Conservation (phyloP, 495 filamentous ascomycete genomes). For the Talaromyces adpressus region DNA sequence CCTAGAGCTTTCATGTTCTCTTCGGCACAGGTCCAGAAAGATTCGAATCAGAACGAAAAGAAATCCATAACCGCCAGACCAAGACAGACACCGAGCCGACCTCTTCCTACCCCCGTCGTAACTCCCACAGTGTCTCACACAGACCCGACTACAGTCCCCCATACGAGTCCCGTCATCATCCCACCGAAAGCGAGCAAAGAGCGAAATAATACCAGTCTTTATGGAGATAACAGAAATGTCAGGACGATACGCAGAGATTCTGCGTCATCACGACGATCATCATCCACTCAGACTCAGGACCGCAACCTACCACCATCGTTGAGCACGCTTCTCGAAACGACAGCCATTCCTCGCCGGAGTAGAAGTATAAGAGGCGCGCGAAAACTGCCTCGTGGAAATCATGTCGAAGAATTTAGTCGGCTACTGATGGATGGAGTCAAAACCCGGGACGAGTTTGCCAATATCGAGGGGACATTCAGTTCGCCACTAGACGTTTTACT, state of each 20-base stretch:
- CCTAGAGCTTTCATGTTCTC: conserved; percentile 37
- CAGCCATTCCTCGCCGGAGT: conserved; percentile 33
- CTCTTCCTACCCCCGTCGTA: conserved; percentile 11
- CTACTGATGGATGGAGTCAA: conserved; percentile 35
- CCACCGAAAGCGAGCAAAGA: conserved; percentile 31
- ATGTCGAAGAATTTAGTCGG: conserved; percentile 40
- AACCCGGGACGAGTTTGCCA: conserved; percentile 21
- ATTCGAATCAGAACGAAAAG: conserved; percentile 9
- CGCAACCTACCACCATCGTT: conserved; percentile 28
- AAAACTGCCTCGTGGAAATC: conserved; percentile 32
- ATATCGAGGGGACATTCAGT: conserved; percentile 23
- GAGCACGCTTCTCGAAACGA: conserved; percentile 37
- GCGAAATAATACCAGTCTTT: conserved; percentile 14
- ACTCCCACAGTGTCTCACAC: not conserved
- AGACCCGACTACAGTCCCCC: conserved; percentile 8
- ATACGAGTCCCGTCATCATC: conserved; percentile 36
- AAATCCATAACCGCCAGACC: not conserved
- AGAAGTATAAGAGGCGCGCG: conserved; percentile 25
- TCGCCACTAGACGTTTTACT: conserved; percentile 37
- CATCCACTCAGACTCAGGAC: conserved; percentile 25
- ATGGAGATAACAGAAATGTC: not conserved
- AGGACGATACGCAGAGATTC: not conserved
- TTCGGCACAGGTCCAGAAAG: conserved; percentile 22
- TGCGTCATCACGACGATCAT: conserved; percentile 19
- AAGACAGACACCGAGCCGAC: not conserved